Evolutionary conservation across 2,329 filamentous ascomycete genomes (phyloP).

Genomic region (Ophiostoma quercus): DNA sequence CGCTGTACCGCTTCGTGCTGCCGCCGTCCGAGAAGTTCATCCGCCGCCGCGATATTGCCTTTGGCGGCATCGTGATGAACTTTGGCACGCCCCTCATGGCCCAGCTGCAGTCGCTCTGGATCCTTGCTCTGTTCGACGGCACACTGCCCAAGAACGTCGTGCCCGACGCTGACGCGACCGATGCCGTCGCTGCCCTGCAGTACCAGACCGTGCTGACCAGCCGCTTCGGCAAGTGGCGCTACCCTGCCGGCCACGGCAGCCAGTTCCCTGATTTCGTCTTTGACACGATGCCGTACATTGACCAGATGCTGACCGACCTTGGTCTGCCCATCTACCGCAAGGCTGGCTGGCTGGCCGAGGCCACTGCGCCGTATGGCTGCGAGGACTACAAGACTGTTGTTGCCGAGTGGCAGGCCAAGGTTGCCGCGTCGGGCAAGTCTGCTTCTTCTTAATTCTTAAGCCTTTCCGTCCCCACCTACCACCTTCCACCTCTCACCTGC

Average conservation of each 20-base stretch:
- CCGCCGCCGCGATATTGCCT: slow-evolving; percentile 40
- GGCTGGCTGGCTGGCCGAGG: slow-evolving; percentile 47
- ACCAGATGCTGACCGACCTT: slow-evolving; percentile 61
- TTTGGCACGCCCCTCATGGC: slow-evolving; percentile 41
- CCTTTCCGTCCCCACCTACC: no score
- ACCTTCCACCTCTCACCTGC: no score
- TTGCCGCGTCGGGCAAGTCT: neutral
- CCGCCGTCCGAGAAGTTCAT: slow-evolving; percentile 39
- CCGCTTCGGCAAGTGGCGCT: slow-evolving; percentile 65
- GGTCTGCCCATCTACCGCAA: slow-evolving; percentile 55
- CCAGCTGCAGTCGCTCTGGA: slow-evolving; percentile 55
- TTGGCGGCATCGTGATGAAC: slow-evolving; percentile 43
- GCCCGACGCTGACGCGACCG: slow-evolving; percentile 31
- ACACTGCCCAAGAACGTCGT: slow-evolving; percentile 37
- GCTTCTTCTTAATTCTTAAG: neutral
- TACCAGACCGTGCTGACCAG: slow-evolving; percentile 59
- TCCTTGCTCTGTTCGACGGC: slow-evolving; percentile 58
- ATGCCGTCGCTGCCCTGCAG: slow-evolving; percentile 41
- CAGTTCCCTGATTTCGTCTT: slow-evolving; percentile 67
- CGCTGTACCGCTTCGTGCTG: slow-evolving; percentile 45
- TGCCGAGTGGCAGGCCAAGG: slow-evolving; percentile 41
- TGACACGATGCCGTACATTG: slow-evolving; percentile 68
- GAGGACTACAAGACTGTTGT: slow-evolving; percentile 53
- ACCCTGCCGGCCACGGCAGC: slow-evolving; percentile 59
- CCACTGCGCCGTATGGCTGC: slow-evolving; percentile 53